Conservation (phyloP, 176 grass and related monocot species). For the Dactylis glomerata region DNA sequence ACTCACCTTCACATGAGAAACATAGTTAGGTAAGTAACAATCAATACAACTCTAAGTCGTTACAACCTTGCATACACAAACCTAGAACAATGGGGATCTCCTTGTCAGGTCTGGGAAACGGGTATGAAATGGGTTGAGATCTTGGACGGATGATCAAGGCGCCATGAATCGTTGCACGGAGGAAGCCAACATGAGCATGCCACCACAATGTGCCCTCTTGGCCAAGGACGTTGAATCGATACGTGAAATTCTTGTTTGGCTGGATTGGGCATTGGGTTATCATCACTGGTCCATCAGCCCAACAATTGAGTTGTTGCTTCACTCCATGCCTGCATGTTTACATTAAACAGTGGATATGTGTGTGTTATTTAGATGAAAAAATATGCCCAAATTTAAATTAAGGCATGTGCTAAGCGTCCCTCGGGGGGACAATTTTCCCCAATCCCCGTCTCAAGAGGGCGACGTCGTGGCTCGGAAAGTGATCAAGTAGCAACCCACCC, state of each 20-base stretch:
- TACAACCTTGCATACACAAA: background rate
- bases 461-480: no score
- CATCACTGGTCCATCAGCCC: background rate
- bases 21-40: no score
- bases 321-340: slow-evolving; percentile 17
- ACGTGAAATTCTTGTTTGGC: background rate
- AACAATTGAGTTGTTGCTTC: background rate
- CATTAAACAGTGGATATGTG: no score
- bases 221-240: background rate
- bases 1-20: background rate
- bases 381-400: no score
- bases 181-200: background rate
- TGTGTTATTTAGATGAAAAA: no score
- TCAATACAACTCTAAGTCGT: no score
- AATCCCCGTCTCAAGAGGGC: no score
- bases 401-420: no score
- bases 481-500: no score
- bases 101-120: background rate
- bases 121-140: background rate
- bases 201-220: slow-evolving; percentile 35
- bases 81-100: slow-evolving; percentile 22
- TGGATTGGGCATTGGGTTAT: slow-evolving; percentile 30
- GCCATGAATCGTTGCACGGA: background rate
- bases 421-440: no score
- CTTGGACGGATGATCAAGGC: background rate